Conservation (phyloP, 1,139 yeast genomes). For the Hyphopichia pseudoburtonii region DNA sequence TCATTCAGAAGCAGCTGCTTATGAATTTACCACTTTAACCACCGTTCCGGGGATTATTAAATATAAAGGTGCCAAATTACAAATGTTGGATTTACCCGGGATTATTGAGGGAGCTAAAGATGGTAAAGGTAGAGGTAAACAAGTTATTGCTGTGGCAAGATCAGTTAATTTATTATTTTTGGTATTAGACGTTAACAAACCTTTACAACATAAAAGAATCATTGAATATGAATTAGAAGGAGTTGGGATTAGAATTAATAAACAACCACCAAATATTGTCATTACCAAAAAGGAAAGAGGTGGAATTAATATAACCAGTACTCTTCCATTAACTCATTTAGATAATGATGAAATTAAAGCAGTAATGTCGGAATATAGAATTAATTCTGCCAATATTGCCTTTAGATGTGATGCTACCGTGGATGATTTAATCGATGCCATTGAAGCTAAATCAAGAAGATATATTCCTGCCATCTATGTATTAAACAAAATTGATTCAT, state of each 20-base stretch:
- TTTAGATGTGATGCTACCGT: conserved; percentile 97
- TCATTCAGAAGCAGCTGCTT: conserved; percentile 95
- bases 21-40: conserved; percentile 94
- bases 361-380: conserved; percentile 91
- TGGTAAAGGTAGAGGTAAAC: conserved; percentile 99
- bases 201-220: conserved; percentile 87
- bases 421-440: conserved; percentile 91
- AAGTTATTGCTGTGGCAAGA: conserved; percentile 97
- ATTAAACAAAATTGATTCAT: conserved; percentile 91
- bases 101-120: conserved; percentile 98
- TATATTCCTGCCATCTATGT: conserved; percentile 95
- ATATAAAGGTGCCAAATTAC: conserved; percentile 96
- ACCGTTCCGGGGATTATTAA: conserved; percentile 96
- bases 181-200: conserved; percentile 94
- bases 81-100: conserved; percentile 97
- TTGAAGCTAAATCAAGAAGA: conserved; percentile 85
- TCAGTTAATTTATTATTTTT: conserved; percentile 91
- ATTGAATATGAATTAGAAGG: conserved; percentile 96
- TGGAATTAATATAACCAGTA: conserved; percentile 89
- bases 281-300: conserved; percentile 93
- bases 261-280: conserved; percentile 87
- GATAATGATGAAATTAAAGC: conserved; percentile 94
- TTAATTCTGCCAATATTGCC: conserved; percentile 95
- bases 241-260: conserved; percentile 92
- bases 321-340: conserved; percentile 87